Percentiles rank a stretch among this genome's conserved stretches.
These are phyloP conservation scores for Fusarium sambucinum DNA, from an alignment of 2,329 filamentous ascomycete genomes.

Conservation along the genomic window DNA sequence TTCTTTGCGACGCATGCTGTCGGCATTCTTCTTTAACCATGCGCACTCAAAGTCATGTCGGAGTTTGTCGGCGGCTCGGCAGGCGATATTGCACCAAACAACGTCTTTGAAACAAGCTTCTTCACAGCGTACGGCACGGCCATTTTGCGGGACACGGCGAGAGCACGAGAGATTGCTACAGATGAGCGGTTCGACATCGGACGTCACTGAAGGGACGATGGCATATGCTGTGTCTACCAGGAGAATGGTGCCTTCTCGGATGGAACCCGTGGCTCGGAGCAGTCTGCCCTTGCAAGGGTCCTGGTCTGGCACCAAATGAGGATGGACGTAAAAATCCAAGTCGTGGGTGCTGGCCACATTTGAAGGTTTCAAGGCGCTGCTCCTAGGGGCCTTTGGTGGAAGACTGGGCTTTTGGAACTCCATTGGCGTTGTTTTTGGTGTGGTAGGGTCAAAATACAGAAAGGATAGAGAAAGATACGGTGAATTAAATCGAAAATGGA, in stretches of 20 bases:
- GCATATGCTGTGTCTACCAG: conserved; percentile 48
- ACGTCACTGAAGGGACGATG: conserved; percentile 45
- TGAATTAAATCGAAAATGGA: conserved; percentile 12
- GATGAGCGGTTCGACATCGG: conserved; percentile 33
- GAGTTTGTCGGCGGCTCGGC: conserved; percentile 34
- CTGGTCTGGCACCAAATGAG: conserved; percentile 40
- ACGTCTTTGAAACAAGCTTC: conserved; percentile 42
- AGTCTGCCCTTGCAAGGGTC: conserved; percentile 47
- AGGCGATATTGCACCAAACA: conserved; percentile 46
- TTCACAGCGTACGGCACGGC: conserved; percentile 30
- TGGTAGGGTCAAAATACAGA: neutral
- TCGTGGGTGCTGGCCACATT: conserved; percentile 34
- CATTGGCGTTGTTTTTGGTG: conserved; percentile 24
- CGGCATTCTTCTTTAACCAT: conserved; percentile 43
- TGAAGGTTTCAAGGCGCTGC: conserved; percentile 7
- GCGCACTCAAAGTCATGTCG: conserved; percentile 47
- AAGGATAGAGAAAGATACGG: neutral
- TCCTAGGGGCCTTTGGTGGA: conserved; percentile 27
- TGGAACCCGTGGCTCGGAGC: conserved; percentile 40
- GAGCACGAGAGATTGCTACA: conserved; percentile 49
- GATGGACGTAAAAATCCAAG: conserved; percentile 41
- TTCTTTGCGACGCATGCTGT: conserved; percentile 34
- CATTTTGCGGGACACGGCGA: conserved; percentile 29
- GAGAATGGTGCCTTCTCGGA: conserved; percentile 46
- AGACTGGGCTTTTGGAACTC: conserved; percentile 31